These are phyloP conservation scores for Escallonia herrerae DNA, from an alignment of 129 eudicot species.

Conservation along the genomic window DNA sequence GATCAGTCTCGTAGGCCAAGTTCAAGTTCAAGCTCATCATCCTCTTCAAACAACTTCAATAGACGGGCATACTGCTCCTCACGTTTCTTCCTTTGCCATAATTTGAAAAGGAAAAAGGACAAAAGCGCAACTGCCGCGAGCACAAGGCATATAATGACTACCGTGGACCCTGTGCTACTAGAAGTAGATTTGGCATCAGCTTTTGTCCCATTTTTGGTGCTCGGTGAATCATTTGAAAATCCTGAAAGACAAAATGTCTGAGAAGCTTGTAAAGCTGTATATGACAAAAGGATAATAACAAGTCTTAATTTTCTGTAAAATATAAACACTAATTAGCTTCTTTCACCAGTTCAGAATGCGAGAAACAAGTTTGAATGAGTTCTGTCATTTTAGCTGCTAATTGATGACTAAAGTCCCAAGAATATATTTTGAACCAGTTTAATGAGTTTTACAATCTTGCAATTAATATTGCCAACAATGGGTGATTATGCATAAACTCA, in stretches of 20 bases:
- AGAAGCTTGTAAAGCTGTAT: background rate
- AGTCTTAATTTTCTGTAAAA: background rate
- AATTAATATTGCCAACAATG: too few species aligned
- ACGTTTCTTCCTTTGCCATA: slow-evolving; percentile 90
- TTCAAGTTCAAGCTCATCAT: slow-evolving; percentile 88
- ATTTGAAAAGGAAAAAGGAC: slow-evolving; percentile 61
- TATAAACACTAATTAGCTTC: background rate
- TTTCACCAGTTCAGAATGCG: background rate
- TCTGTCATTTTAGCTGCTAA: too few species aligned
- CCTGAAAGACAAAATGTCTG: slow-evolving; percentile 37
- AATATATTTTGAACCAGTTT: too few species aligned
- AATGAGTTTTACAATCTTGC: too few species aligned
- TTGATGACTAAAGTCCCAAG: too few species aligned
- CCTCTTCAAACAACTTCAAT: slow-evolving; percentile 89
- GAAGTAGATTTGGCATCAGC: slow-evolving; percentile 23
- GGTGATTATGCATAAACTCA: too few species aligned
- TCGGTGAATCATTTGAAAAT: slow-evolving; percentile 46
- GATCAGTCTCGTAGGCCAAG: slow-evolving; percentile 82
- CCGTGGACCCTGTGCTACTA: slow-evolving; percentile 40
- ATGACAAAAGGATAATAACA: background rate
- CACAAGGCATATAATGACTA: slow-evolving; percentile 44
- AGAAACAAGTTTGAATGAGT: background rate
- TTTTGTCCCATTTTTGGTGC: slow-evolving; percentile 31
- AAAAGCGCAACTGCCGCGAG: slow-evolving; percentile 42
- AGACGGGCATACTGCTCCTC: slow-evolving; percentile 91